phyloP scores from a whole-genome alignment of 441 rosid species.

The Populus hybrid region DNA sequence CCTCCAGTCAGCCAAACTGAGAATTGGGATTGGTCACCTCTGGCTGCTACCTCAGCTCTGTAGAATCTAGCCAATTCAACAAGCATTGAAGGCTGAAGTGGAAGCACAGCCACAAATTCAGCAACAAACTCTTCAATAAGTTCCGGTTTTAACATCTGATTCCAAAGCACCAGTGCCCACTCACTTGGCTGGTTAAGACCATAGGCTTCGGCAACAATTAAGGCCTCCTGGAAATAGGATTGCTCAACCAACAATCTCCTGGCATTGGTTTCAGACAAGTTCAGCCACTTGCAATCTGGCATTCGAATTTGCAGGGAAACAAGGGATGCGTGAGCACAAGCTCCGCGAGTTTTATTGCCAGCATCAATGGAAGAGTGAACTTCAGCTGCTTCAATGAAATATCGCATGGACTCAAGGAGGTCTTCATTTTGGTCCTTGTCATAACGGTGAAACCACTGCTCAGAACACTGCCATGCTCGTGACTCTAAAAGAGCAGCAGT shows the following conservation, averaged over 20 bases:
- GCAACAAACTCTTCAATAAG: conserved; percentile 86
- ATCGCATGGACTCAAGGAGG: conserved; percentile 91
- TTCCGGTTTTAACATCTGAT: conserved; percentile 93
- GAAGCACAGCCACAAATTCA: conserved; percentile 92
- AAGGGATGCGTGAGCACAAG: conserved; percentile 92
- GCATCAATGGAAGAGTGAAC: conserved; percentile 92
- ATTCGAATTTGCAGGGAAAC: conserved; percentile 96
- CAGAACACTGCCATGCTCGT: conserved; percentile 71
- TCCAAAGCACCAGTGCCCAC: conserved; percentile 97
- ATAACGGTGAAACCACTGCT: conserved; percentile 70
- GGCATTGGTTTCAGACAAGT: conserved; percentile 85
- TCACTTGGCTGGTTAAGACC: conserved; percentile 93
- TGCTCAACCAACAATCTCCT: conserved; percentile 87
- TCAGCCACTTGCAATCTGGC: conserved; percentile 95
- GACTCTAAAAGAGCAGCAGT: conserved; percentile 87
- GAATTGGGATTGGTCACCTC: conserved; percentile 96
- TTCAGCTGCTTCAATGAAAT: conserved; percentile 95
- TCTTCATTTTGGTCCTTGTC: conserved; percentile 93
- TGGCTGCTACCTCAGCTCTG: conserved; percentile 84
- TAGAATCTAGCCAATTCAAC: conserved; percentile 81
- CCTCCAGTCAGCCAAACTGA: conserved; percentile 96
- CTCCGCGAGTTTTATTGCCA: conserved; percentile 82
- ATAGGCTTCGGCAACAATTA: conserved; percentile 97
- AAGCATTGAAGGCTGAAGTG: conserved; percentile 89
- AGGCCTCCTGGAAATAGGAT: conserved; percentile 89